Percentiles rank a stretch among this genome's conserved stretches.
These are phyloP conservation scores for Penicillium sp. DNA, from an alignment of 2,329 filamentous ascomycete genomes.

Conservation along the genomic window DNA sequence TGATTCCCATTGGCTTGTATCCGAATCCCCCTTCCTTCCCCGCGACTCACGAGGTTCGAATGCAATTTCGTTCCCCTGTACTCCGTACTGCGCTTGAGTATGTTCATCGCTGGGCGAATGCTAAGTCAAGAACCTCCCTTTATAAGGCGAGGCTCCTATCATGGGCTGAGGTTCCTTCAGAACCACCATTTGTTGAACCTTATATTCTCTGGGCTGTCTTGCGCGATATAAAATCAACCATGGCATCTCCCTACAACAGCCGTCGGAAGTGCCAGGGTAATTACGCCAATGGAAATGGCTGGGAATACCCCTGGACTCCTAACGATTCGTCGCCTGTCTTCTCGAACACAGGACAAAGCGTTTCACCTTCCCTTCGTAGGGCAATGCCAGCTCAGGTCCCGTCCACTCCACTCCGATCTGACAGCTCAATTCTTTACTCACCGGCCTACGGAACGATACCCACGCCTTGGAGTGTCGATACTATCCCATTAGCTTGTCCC, in stretches of 20 bases:
- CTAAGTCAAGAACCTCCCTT: neutral
- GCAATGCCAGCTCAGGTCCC: neutral
- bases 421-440: neutral
- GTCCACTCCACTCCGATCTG: neutral
- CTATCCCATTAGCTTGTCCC: neutral
- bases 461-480: neutral
- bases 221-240: neutral
- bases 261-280: neutral
- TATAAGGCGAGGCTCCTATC: neutral
- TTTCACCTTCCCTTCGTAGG: neutral
- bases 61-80: neutral
- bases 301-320: constrained; percentile 4
- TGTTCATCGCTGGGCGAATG: neutral
- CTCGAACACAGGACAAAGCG: neutral
- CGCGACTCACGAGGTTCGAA: neutral
- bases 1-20: constrained; percentile 2
- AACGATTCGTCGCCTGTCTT: neutral
- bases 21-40: neutral
- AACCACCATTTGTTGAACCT: neutral
- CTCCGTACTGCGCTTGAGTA: neutral
- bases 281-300: neutral
- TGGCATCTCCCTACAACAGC: neutral
- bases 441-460: neutral
- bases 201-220: neutral
- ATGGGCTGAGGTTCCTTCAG: neutral